Evolutionary conservation across 345 rosid genomes (phyloP).

Genomic region (Ceriops zippeliana): DNA sequence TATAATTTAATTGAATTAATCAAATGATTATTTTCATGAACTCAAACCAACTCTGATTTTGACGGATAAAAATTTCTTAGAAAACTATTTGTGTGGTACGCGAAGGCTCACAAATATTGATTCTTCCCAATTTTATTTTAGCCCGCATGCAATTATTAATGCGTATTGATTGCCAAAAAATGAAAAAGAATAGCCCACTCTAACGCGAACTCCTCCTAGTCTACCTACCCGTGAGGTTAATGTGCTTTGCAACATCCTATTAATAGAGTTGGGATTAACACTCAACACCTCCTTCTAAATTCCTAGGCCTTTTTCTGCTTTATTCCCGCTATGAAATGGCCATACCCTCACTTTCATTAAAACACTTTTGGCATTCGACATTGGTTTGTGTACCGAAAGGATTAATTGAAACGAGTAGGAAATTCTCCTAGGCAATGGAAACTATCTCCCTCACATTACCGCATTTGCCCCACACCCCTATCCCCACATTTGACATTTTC

Average conservation of each 20-base stretch:
- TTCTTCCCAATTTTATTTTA: no score
- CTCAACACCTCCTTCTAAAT: background rate
- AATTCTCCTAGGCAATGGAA: slow-evolving; percentile 10
- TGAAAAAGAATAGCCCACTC: background rate
- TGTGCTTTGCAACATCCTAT: slow-evolving; percentile 6
- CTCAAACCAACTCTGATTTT: no score
- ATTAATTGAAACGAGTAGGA: slow-evolving; percentile 11
- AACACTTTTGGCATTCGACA: background rate
- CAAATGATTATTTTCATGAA: no score
- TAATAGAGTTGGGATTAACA: slow-evolving; percentile 1
- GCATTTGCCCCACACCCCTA: slow-evolving; percentile 13
- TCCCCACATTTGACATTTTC: slow-evolving; percentile 55
- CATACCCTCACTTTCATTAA: background rate
- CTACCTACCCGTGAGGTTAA: background rate
- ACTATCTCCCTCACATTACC: slow-evolving; percentile 11
- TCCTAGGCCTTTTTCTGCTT: background rate
- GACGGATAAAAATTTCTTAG: no score
- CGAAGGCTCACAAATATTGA: no score
- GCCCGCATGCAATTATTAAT: no score
- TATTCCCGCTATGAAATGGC: slow-evolving; percentile 6
- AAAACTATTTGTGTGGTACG: no score
- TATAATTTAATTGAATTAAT: no score
- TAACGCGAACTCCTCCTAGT: background rate
- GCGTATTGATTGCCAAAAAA: no score
- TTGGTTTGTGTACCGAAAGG: slow-evolving; percentile 5